Conservation (phyloP, 1,284 basidiomycete species). For the Retiboletus flavoniger region DNA sequence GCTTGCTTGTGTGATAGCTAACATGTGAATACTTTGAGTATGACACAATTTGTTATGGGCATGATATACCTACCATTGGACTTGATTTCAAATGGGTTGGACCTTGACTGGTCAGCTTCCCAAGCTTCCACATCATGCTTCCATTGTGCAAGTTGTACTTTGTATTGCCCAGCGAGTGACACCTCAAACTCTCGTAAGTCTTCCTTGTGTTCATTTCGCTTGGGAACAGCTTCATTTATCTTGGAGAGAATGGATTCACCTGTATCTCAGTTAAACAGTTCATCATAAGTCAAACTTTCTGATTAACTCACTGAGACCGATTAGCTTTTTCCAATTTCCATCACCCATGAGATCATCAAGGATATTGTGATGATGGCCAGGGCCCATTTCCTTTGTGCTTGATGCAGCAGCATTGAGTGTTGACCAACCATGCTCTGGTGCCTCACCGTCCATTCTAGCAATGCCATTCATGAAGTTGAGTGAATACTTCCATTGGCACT, state of each 20-base stretch:
- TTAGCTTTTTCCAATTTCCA: not conserved
- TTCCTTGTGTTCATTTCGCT: not conserved
- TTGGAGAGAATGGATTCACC: not conserved
- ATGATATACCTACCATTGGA: not conserved
- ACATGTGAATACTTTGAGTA: not conserved
- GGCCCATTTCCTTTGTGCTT: not conserved
- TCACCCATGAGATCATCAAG: not conserved
- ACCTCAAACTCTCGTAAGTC: not conserved
- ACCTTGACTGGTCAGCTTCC: not conserved
- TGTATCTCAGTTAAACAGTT: not conserved
- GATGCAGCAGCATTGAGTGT: not conserved
- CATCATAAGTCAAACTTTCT: not conserved
- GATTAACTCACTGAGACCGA: not conserved
- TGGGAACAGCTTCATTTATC: not conserved
- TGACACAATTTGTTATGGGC: not conserved
- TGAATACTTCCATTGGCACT: not conserved
- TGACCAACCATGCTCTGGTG: not conserved
- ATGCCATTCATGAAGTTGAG: not conserved
- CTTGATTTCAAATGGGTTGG: not conserved
- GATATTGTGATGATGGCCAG: not conserved
- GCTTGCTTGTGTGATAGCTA: not conserved
- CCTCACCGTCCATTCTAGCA: not conserved
- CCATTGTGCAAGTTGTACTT: not conserved
- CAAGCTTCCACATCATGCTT: not conserved
- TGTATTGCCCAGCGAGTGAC: not conserved